Base-by-base conservation (phyloP, 805 yeast species). In the Nakazawaea wyomingensis region DNA sequence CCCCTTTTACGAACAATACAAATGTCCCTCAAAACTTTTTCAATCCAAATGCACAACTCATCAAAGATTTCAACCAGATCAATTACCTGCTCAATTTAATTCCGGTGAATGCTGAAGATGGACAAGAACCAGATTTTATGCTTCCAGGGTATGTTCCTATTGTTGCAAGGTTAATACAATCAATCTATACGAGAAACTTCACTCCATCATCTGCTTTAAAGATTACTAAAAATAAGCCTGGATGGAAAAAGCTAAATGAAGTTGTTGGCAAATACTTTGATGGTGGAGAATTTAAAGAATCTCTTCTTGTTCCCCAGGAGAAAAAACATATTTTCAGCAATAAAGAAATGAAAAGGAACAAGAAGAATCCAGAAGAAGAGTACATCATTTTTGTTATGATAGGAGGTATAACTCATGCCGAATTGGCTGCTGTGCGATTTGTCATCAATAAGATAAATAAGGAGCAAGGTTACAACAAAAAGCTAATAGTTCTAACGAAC, bases 341-440 rank as follows among this genome's bases (percentile, higher is more conserved):
- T 55, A 18, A 52, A 52, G 43, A 39, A 49, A 19, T 21, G 7
- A 43, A 34, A 22, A 42, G 53, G 27, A 50, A 48, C 9, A 38
- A 49, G 31, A 45, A 32, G 7, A 46, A 41, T n/a, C n/a, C n/a
- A 33, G 50, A 59, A 21, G 50, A 47, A 17, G 65, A 61, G 41
- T 47, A 55, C 48, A 54, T 62, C 13, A 53, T 87, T 47, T 51
- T 86, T 40, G 75, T 80, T 6, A 62, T 83, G 48, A 54, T 90
- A 32, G 98, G 98, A 11, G 98, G 99, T 0, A 65, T 90, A 6
- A 87, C 97, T 0, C 71, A 85, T 56, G 79, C 93, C 7, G 99
- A 91, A 60, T 67, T 90, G 14, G 77, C 91, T 3, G 80, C 89
- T 3, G 62, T 91, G 37, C 68, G 81, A 53, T 72, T 69, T 42